Conservation (phyloP, 805 yeast species). For the Candida alai region DNA sequence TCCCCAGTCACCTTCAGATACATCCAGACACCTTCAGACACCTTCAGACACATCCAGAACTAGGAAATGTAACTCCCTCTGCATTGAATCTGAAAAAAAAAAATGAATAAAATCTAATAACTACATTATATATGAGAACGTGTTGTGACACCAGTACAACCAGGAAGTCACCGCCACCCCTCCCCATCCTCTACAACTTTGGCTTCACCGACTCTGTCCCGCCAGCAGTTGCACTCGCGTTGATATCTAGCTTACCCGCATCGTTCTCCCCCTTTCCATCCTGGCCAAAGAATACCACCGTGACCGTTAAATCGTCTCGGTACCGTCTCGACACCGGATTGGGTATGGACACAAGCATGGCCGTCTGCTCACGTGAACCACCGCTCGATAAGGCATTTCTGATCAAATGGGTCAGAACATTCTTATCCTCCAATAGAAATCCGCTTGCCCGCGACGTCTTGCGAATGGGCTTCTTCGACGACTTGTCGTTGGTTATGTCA, state of each 20-base stretch:
- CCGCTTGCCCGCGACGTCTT: slow-evolving; percentile 41
- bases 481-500: slow-evolving; percentile 56
- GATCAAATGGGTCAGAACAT: slow-evolving; percentile 88
- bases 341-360: slow-evolving; percentile 86
- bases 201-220: slow-evolving; percentile 46
- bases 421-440: slow-evolving; percentile 72
- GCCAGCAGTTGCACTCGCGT: slow-evolving; percentile 55
- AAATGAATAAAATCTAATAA: too few species aligned
- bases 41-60: too few species aligned
- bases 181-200: slow-evolving; percentile 45
- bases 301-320: slow-evolving; percentile 93
- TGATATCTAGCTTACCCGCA: slow-evolving; percentile 51
- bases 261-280: slow-evolving; percentile 39
- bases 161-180: too few species aligned
- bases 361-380: slow-evolving; percentile 82
- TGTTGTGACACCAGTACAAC: too few species aligned
- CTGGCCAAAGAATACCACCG: slow-evolving; percentile 89
- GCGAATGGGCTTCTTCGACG: slow-evolving; percentile 57
- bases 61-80: too few species aligned
- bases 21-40: too few species aligned
- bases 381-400: slow-evolving; percentile 88
- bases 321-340: slow-evolving; percentile 87
- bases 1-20: too few species aligned
- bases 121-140: too few species aligned
- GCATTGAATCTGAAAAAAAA: too few species aligned